These are phyloP conservation scores for Evernia prunastri DNA, from an alignment of 495 filamentous ascomycete genomes.

Conservation along the genomic window DNA sequence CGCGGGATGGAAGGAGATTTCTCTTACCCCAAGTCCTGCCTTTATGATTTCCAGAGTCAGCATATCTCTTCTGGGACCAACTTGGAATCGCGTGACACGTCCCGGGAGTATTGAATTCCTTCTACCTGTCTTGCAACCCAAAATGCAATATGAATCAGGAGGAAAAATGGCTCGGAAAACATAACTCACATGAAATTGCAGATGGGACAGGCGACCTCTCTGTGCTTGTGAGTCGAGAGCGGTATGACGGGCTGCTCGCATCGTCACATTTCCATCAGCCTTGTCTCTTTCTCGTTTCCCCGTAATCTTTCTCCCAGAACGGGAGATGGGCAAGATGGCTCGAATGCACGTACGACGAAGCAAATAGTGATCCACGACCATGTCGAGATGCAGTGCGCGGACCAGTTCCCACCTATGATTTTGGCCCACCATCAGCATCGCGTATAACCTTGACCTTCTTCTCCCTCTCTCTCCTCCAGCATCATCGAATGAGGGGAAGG, in stretches of 20 bases:
- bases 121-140: no score
- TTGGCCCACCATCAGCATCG: neutral
- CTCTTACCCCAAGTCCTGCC: slow-evolving; percentile 48
- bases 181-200: slow-evolving; percentile 48
- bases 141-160: no score
- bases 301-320: no score
- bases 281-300: neutral
- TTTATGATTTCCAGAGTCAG: no score
- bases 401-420: slow-evolving; percentile 43
- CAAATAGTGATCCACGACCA: slow-evolving; percentile 53
- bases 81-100: no score
- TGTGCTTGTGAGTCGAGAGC: slow-evolving; percentile 45
- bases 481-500: neutral
- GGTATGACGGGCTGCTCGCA: slow-evolving; percentile 41
- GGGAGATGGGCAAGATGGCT: neutral
- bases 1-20: neutral
- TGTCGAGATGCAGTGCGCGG: slow-evolving; percentile 45
- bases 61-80: no score
- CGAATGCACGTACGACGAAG: slow-evolving; percentile 41
- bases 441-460: no score
- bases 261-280: neutral
- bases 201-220: slow-evolving; percentile 49
- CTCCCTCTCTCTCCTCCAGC: neutral
- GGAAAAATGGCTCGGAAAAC: no score
- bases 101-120: no score